Percentiles rank a stretch among this genome's conserved stretches.
These are phyloP conservation scores for Microascus cirrosus DNA, from an alignment of 2,329 filamentous ascomycete genomes.

Conservation along the genomic window DNA sequence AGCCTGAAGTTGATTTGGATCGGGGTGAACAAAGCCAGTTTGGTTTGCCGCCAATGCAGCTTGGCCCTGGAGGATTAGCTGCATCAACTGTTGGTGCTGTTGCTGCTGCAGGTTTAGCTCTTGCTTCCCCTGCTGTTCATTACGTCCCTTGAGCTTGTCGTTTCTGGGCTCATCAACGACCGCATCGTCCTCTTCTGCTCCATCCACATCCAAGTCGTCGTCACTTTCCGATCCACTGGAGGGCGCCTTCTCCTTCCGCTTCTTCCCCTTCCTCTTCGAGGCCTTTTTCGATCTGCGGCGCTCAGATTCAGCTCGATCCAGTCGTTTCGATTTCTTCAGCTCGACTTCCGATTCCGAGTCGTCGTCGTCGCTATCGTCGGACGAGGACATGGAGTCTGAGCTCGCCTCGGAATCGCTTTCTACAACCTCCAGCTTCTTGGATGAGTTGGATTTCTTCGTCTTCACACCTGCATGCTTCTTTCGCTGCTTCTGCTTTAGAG, in stretches of 20 bases:
- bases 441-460: neutral
- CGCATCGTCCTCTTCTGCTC: neutral
- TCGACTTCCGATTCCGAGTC: neutral
- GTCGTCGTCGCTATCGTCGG: constrained; percentile 2
- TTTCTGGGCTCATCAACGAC: neutral
- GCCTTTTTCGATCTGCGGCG: neutral
- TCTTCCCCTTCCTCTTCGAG: constrained; percentile 1
- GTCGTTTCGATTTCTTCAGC: constrained; percentile 1
- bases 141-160: neutral
- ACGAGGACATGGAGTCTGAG: neutral
- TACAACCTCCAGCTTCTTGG: neutral
- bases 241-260: neutral
- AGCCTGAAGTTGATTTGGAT: neutral
- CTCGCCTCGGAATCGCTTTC: neutral
- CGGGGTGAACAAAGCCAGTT: neutral
- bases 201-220: neutral
- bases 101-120: neutral
- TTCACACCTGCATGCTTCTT: neutral
- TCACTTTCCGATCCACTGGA: neutral
- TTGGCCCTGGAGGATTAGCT: neutral
- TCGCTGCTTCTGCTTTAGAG: neutral
- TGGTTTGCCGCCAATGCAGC: neutral
- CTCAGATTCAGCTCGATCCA: neutral
- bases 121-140: neutral
- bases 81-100: neutral